Evolutionary conservation across 305 asterid genomes (phyloP).

Genomic region (Fraxinus latifolia): DNA sequence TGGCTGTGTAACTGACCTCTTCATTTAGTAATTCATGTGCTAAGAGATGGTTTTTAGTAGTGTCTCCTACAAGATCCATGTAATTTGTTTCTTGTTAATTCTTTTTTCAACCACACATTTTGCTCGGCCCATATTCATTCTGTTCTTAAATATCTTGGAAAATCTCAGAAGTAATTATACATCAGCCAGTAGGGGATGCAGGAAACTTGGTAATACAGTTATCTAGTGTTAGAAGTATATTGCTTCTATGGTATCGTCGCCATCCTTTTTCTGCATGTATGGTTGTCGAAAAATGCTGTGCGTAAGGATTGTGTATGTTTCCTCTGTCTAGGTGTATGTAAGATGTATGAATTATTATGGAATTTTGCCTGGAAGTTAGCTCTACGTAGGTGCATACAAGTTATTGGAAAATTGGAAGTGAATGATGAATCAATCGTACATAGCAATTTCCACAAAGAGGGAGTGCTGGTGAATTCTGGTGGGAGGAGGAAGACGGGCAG

Average conservation of each 20-base stretch:
- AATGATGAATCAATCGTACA: neutral
- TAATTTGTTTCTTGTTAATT: neutral
- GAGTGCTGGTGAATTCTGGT: neutral
- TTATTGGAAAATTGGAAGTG: neutral
- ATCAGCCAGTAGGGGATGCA: neutral
- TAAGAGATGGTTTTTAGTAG: neutral
- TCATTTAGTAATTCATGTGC: neutral
- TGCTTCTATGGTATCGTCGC: neutral
- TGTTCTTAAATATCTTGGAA: neutral
- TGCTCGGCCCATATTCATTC: neutral
- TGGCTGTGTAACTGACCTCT: slow-evolving; percentile 3
- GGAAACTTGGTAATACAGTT: neutral
- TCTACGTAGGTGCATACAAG: neutral
- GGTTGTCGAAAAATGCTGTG: neutral
- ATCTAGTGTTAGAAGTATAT: neutral
- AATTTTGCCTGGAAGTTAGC: neutral
- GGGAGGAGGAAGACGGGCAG: neutral
- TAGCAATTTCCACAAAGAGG: neutral
- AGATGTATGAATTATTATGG: neutral
- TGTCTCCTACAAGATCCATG: neutral
- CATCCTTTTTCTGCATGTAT: neutral
- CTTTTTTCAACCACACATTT: neutral
- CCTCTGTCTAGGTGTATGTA: neutral
- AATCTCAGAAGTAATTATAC: neutral
- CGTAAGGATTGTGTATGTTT: neutral